Evolutionary conservation across 805 yeast species (phyloP).

Genomic region (Phaffomyces opuntiae): DNA sequence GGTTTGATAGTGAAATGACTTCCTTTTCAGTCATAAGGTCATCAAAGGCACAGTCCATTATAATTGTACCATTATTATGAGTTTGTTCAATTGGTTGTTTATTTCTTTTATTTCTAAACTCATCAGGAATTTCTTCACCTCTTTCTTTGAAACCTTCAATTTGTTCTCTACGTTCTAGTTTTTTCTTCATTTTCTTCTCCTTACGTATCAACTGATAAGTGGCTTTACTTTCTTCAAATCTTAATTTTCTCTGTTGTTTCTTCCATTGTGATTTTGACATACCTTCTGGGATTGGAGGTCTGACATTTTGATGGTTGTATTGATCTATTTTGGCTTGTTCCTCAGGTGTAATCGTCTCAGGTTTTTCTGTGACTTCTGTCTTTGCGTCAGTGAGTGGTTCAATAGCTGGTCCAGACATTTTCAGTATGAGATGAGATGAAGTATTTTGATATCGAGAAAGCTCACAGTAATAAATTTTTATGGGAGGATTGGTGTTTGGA

Average conservation of each 20-base stretch:
- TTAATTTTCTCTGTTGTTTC: constrained; percentile 48
- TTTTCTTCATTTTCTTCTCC: constrained; percentile 45
- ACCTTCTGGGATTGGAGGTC: constrained; percentile 60
- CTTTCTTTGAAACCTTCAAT: constrained; percentile 28
- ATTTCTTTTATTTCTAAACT: constrained; percentile 31
- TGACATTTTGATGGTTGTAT: constrained; percentile 4
- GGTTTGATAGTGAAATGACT: constrained; percentile 63
- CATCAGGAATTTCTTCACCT: constrained; percentile 34
- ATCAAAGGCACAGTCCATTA: constrained; percentile 90
- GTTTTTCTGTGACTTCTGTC: no score
- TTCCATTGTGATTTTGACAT: constrained; percentile 87
- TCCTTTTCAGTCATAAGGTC: constrained; percentile 78
- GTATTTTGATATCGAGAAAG: no score
- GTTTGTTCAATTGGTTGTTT: constrained; percentile 35
- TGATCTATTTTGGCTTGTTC: neutral
- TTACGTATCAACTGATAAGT: constrained; percentile 47
- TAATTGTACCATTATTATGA: constrained; percentile 42
- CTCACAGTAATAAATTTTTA: neutral
- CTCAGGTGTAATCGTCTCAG: neutral
- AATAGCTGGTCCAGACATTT: neutral
- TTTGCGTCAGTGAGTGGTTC: no score
- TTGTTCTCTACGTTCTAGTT: constrained; percentile 32
- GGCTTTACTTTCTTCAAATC: constrained; percentile 59
- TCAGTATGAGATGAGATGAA: no score
- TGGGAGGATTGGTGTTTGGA: constrained; percentile 5